These are phyloP conservation scores for Aechmea fasciata DNA, from an alignment of 176 grass and related monocot genomes.

Conservation along the genomic window DNA sequence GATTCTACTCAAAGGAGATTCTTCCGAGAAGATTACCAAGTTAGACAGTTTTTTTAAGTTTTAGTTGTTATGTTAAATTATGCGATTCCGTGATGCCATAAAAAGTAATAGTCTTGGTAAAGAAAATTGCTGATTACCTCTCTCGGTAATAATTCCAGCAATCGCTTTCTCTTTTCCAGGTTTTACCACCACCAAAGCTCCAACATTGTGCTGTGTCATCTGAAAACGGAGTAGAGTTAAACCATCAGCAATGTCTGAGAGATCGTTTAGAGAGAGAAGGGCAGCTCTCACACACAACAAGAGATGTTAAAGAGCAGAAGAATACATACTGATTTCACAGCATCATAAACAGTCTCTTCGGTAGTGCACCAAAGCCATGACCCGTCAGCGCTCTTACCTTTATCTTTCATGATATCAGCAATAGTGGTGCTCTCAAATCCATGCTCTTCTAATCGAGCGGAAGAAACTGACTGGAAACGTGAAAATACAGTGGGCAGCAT, in stretches of 20 bases:
- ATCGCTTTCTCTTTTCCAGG: conserved; percentile 58
- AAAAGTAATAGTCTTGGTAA: not conserved
- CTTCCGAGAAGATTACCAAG: not conserved
- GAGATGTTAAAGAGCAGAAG: conserved; percentile 1
- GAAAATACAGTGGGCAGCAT: conserved; percentile 42
- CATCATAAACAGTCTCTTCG: conserved; percentile 82
- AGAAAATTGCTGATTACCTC: conserved; percentile 43
- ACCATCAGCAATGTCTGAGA: not conserved
- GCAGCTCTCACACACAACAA: not conserved
- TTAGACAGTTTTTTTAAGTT: not conserved
- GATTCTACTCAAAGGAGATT: no score
- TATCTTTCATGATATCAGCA: conserved; percentile 63
- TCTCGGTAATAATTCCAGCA: conserved; percentile 95
- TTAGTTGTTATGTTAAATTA: not conserved
- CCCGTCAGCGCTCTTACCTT: conserved; percentile 90
- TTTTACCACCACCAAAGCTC: conserved; percentile 92
- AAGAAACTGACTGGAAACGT: conserved; percentile 50
- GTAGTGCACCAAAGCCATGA: conserved; percentile 98
- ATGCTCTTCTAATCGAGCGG: conserved; percentile 59
- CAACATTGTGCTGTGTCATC: conserved; percentile 99
- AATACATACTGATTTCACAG: conserved; percentile 78
- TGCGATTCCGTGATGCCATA: not conserved
- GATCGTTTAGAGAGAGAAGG: conserved; percentile 5
- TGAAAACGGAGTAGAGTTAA: conserved; percentile 17
- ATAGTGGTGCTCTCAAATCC: conserved; percentile 89